Evolutionary conservation across 1,284 basidiomycete genomes (phyloP).

Genomic region (Heterobasidion occidentale): DNA sequence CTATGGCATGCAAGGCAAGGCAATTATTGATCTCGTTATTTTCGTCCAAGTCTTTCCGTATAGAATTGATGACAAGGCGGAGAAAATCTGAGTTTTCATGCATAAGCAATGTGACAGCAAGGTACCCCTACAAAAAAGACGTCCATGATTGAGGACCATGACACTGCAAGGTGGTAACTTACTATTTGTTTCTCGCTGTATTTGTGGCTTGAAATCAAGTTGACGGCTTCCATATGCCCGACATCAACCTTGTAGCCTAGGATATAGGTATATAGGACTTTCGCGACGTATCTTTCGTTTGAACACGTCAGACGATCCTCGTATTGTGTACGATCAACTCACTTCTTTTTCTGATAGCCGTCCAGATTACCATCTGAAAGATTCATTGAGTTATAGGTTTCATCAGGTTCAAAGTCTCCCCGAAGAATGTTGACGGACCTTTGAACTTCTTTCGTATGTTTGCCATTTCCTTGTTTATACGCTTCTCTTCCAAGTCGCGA

Average conservation of each 20-base stretch:
- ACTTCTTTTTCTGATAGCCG: conserved; percentile 99
- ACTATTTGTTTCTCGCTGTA: conserved; percentile 99
- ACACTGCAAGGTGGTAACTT: conserved; percentile 22
- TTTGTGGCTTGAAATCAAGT: conserved; percentile 91
- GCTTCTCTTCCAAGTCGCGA: conserved; percentile 88
- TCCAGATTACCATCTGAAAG: conserved; percentile 87
- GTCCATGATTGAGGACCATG: neutral
- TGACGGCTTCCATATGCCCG: conserved; percentile 99
- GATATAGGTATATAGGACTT: conserved; percentile 99
- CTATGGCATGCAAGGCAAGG: conserved; percentile 94
- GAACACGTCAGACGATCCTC: conserved; percentile 8
- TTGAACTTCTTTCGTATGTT: conserved; percentile 99
- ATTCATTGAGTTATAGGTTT: neutral
- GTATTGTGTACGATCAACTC: conserved; percentile 20
- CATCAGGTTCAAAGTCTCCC: neutral
- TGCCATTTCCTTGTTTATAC: conserved; percentile 99
- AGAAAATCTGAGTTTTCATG: conserved; percentile 98
- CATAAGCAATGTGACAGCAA: conserved; percentile 95
- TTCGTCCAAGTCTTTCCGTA: conserved; percentile 94
- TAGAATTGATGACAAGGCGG: conserved; percentile 94
- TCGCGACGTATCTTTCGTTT: conserved; percentile 72
- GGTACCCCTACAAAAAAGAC: conserved; percentile 67
- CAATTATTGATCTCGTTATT: conserved; percentile 96
- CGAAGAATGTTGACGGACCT: conserved; percentile 35
- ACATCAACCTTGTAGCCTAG: conserved; percentile 98